Evolutionary conservation across 2,329 filamentous ascomycete species (phyloP).

Genomic region (Plectosphaerella plurivora): DNA sequence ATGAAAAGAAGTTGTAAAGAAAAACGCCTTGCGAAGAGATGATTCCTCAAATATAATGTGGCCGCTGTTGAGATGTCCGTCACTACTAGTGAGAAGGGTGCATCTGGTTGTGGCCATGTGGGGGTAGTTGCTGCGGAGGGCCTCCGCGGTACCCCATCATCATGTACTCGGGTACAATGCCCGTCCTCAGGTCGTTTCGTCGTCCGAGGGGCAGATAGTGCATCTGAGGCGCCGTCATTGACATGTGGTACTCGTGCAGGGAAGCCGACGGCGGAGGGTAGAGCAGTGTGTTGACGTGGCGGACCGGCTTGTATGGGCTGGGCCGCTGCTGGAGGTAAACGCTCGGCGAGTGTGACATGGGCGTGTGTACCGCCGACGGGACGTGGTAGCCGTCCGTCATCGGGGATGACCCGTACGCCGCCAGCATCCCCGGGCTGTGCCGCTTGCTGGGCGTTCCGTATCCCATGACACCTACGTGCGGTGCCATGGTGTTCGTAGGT

Average conservation of each 20-base stretch:
- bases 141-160: slow-evolving; percentile 5
- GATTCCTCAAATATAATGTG: neutral
- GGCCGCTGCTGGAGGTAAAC: slow-evolving; percentile 82
- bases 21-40: neutral
- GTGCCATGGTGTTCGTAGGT: slow-evolving; percentile 5
- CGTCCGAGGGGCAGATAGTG: slow-evolving; percentile 77
- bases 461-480: slow-evolving; percentile 24
- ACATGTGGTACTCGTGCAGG: slow-evolving; percentile 67
- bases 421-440: slow-evolving; percentile 45
- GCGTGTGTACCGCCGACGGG: slow-evolving; percentile 50
- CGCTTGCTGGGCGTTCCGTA: slow-evolving; percentile 50
- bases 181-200: slow-evolving; percentile 61
- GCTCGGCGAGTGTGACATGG: slow-evolving; percentile 77
- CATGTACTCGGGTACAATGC: slow-evolving; percentile 63
- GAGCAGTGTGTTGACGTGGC: slow-evolving; percentile 84
- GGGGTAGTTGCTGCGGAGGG: slow-evolving; percentile 5
- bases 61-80: neutral
- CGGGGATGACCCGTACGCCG: slow-evolving; percentile 62
- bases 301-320: slow-evolving; percentile 89
- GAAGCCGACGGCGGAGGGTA: slow-evolving; percentile 80
- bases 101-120: slow-evolving; percentile 5
- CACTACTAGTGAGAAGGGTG: neutral
- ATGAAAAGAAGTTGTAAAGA: neutral
- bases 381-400: slow-evolving; percentile 58
- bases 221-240: slow-evolving; percentile 64